Percentiles rank a stretch among this genome's conserved stretches.
phyloP scores from a whole-genome alignment of 257 asterid genomes.

The Lantana camara region DNA sequence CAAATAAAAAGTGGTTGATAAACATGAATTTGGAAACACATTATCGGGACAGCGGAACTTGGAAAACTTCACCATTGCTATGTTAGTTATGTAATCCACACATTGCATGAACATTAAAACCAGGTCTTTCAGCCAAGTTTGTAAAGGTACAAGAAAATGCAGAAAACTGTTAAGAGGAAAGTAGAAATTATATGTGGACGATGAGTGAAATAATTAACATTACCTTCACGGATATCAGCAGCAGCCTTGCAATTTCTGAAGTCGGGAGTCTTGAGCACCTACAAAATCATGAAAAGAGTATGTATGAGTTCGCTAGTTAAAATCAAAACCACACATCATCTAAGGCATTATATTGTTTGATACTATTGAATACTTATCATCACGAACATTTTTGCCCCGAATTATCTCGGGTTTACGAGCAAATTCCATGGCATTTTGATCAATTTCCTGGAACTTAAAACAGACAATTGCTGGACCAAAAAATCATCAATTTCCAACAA shows the following conservation, averaged over 20 bases:
- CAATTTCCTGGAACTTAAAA: not conserved
- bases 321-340: not conserved
- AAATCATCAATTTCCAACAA: no score
- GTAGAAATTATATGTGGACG: no score
- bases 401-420: not conserved
- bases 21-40: no score
- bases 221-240: slow-evolving; percentile 70
- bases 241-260: slow-evolving; percentile 86
- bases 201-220: slow-evolving; percentile 11
- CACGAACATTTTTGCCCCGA: not conserved
- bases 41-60: no score
- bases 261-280: slow-evolving; percentile 90
- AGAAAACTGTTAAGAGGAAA: no score
- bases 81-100: no score
- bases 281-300: slow-evolving; percentile 36
- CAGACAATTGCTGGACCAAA: no score
- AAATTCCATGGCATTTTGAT: not conserved
- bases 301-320: not conserved
- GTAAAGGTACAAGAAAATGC: no score
- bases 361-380: not conserved
- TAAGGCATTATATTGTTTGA: not conserved
- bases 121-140: no score
- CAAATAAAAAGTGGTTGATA: no score
- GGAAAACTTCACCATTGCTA: no score
- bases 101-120: no score